A percentile compares a stretch with the other conserved stretches of the same genome.
phyloP scores from a whole-genome alignment of 345 rosid species.

The Sisymbrium altissimum region DNA sequence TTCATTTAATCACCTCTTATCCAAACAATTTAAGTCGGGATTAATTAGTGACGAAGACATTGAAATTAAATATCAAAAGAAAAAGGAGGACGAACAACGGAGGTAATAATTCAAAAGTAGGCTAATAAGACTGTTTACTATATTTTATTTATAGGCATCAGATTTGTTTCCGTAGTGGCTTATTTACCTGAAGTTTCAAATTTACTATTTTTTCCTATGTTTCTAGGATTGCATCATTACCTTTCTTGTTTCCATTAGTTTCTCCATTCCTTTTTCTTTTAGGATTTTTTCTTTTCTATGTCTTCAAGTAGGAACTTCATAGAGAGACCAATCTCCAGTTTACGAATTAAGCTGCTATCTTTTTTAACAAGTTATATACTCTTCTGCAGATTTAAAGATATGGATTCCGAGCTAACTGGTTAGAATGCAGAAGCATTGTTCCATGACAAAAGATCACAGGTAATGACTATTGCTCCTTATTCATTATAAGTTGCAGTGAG shows the following conservation, averaged over 20 bases:
- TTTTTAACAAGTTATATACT: neutral
- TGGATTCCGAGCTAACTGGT: conserved; percentile 72
- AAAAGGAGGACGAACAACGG: conserved; percentile 44
- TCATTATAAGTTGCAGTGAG: neutral
- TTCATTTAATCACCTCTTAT: conserved; percentile 29
- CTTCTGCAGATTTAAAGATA: conserved; percentile 42
- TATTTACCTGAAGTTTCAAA: neutral
- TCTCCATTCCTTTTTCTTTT: too few relatives aligned
- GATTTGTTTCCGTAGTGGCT: neutral
- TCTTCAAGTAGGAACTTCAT: neutral
- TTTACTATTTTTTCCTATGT: neutral
- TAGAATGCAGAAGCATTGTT: conserved; percentile 69
- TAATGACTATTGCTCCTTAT: conserved; percentile 19
- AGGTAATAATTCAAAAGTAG: conserved; percentile 40
- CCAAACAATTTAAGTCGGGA: conserved; percentile 54
- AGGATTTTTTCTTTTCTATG: too few relatives aligned
- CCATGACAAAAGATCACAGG: conserved; percentile 81
- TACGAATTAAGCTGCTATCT: neutral
- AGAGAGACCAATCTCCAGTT: neutral
- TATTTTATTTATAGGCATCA: neutral
- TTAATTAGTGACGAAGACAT: conserved; percentile 51
- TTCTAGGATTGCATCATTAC: neutral
- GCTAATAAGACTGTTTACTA: neutral
- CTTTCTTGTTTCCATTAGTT: too few relatives aligned
- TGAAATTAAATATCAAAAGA: conserved; percentile 48